Base-by-base conservation (phyloP, 345 rosid genomes). In the Aurinia saxatilis region DNA sequence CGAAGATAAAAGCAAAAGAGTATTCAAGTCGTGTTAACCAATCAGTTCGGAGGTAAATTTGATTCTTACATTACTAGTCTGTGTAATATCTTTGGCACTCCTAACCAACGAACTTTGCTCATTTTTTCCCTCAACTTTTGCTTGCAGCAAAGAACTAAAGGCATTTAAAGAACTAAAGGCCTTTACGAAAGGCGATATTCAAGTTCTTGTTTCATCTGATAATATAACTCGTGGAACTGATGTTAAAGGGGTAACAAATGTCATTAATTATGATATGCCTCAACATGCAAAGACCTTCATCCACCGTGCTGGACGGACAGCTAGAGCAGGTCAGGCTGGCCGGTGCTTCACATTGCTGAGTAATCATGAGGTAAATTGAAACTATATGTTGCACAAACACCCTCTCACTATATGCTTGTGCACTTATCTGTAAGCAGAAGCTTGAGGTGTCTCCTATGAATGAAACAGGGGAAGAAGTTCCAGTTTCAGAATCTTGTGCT, bases 211-310 rank as follows among this genome's bases (percentile, higher is more conserved):
- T 67, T 82, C 95, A 53, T 90, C 96, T 25, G 99, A 93, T 79
- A 92, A 95, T 29, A 80, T 93, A 86, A 82, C 97, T 49, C 96
- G 95, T 67, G 99, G 99, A 67, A 90, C 85, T 90, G 97, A 93
- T 68, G 95, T 90, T 52, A 87, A 87, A 77, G 96, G 92, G 53
- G 96, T 93, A 74, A 77, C 80, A 72, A 85, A 84, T 78, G 96
- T 87, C 19, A 68, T 90, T 42, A 93, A 93, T 60, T 90, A 93
- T 65, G 96, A 93, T 63, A 83, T 81, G 86, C 97, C 99, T 61
- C 60, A 80, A 2, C 81, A 70, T 69, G 72, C 85, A 45, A 93
- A 87, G 79, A 90, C 95, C 25, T 87, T 85, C 69, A 81, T 90
- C 56, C 97, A 93, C 77, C 90, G 97, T 47, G 97, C 88, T 72